Evolutionary conservation across 371 early-diverging fungal species (phyloP), one percentile per base, ranked within the genome.

Genomic region (Mucor mucedo): DNA sequence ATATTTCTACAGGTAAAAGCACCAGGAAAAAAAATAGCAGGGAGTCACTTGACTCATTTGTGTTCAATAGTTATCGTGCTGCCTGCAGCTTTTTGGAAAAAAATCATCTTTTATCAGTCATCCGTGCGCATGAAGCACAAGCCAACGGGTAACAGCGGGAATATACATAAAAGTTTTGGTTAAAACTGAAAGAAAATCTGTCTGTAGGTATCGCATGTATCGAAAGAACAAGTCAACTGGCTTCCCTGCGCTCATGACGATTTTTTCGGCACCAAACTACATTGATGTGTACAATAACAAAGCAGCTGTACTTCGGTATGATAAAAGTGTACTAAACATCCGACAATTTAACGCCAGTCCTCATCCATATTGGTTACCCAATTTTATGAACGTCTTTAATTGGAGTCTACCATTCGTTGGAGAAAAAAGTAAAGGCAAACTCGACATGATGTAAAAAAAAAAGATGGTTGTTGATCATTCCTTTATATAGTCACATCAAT

Each of bases 331-430:
- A 30, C 93, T 97, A 90, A 95, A 97, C 77, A 98, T 98, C 69
- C 89, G 96, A 29, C 94, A 95, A 69, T 95, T 93, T 74, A 84
- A 77, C 69, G 80, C 84, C 42, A 86, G 88, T 27, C 93, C 96
- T n/a, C 98, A 99, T 74, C 98, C 99, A 29, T 99, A 95, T 77
- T 95, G 95, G 92, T 72, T 98, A 41, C 97, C 97, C 8, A 97
- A 96, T 71, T 97, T 96, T 69, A 94, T 96, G 93, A 96, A 99
- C 75, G 97, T 95, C 4, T 97, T 99, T 63, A 93, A 94, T n/a
- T 98, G 99, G 98, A 94, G 94, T 39, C 76, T 98, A 63, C 98
- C 99, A 0, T 99, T 99, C 83, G 95, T 99, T 29, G 95, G 97
- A 35, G 98, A 98, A 82, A 98, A 99, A 75, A 93, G 94, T 93